Evolutionary conservation across 2,329 filamentous ascomycete species (phyloP).

Genomic region (Ascosphaera acerosa): DNA sequence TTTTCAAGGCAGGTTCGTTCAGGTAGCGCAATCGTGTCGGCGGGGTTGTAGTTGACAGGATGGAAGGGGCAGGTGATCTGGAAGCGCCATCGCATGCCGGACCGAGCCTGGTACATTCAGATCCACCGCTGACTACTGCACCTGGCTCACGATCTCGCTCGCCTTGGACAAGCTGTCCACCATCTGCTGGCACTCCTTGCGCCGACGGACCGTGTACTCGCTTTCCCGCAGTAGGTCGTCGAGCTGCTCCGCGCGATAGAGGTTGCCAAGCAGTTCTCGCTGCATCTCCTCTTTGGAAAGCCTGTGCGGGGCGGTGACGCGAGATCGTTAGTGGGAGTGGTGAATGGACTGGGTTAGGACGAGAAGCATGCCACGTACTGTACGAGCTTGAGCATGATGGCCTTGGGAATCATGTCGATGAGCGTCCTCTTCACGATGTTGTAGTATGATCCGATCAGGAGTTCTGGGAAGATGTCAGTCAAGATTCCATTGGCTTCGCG

Average conservation of each 20-base stretch:
- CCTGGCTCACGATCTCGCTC: constrained; percentile 80
- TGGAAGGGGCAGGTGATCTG: too few species aligned
- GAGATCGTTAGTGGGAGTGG: constrained; percentile 1
- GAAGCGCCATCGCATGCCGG: background rate
- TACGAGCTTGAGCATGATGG: constrained; percentile 92
- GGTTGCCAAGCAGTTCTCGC: constrained; percentile 81
- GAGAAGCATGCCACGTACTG: constrained; percentile 48
- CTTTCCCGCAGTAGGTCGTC: constrained; percentile 94
- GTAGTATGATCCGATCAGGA: constrained; percentile 89
- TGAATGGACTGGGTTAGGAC: too few species aligned
- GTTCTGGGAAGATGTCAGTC: constrained; percentile 36
- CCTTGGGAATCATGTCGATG: constrained; percentile 99
- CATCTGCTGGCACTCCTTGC: constrained; percentile 99
- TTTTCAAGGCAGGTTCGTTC: too few species aligned
- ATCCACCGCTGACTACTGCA: constrained; percentile 22
- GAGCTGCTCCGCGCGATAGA: constrained; percentile 77
- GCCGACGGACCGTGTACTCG: constrained; percentile 79
- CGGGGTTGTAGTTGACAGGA: too few species aligned
- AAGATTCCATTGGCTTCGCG: constrained; percentile 5
- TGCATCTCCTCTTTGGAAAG: constrained; percentile 98
- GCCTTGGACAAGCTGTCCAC: constrained; percentile 77
- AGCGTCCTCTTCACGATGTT: constrained; percentile 96
- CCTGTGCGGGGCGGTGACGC: constrained; percentile 20
- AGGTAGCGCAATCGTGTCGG: too few species aligned
- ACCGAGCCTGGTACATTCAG: background rate